Evolutionary conservation across 768 basidiomycete genomes (phyloP), one percentile per base, ranked within the genome.

Genomic region (Boletus pseudopeckii): DNA sequence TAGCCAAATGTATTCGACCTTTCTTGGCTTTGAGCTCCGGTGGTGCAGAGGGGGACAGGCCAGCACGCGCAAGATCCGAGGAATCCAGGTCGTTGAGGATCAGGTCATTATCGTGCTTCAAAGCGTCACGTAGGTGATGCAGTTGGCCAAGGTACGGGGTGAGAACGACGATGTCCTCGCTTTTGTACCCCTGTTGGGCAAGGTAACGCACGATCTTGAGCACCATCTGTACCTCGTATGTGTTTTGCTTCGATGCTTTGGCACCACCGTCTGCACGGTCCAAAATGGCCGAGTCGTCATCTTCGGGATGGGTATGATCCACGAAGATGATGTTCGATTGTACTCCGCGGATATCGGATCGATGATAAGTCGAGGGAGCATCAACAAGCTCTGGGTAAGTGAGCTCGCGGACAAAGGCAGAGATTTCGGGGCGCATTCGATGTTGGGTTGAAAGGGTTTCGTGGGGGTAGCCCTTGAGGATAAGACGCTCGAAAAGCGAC

Each of bases 401-500:
- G n/a, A 88, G 75, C 7, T 72, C 61, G 10, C 87, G 78, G 34
- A 88, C 76, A 14, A 87, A 73, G 0, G 74, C 59, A 7, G 87
- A 84, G 8, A 88, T 87, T 54, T 88, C 83, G 0, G 86, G 86
- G 1, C 86, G 75, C 86, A 88, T 88, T 26, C 86, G 80, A 60
- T 88, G 87, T 55, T 88, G 87, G 34, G 75, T 64, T 1, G 62
- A 66, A 13, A 88, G 76, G 0, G 74, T 81, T 45, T 70, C 62
- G 55, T 88, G 86, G 0, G 86, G 85, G 57, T 81, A 88, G 0
- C 77, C 80, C 49, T 76, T 75, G 5, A 82, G 65, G 8, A 86
- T 86, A 41, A 88, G 68, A 14, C 42, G 42, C 42, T 87, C 69
- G 17, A 86, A 50, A 9, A 50, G 72, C 0, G 84, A 86, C 38